Evolutionary conservation across 139 green algal genomes (phyloP), one percentile per base, ranked within the genome.

Genomic region (Klebsormidium nitens): DNA sequence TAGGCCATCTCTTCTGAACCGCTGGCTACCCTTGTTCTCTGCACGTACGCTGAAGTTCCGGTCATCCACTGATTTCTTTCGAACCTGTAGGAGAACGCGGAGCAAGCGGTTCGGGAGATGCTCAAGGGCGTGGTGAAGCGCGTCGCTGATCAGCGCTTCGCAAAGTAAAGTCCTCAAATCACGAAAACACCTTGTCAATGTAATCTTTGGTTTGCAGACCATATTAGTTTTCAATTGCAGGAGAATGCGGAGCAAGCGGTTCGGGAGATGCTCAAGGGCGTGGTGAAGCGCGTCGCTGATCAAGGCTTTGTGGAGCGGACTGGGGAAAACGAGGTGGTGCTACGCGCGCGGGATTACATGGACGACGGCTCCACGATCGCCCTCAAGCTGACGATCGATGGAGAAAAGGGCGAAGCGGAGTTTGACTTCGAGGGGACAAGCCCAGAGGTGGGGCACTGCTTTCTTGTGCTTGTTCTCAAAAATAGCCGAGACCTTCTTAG

Each of bases 361-460:
- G 93, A 98, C 64, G 93, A 98, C 64, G 93, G 93, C 59, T 89
- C 86, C 1, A 78, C 79, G 62, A 93, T 97, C 64, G n/a, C 26
- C 26, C 66, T 84, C 31, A 68, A 29, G 1, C 85, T 97, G 65
- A 95, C 92, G 38, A 90, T 98, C 36, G 85, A 98, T 79, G 73
- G 85, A 1, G 57, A 47, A 0, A 72, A 89, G 2, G 82, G 84
- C 38, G 79, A 37, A 68, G 90, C 77, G 42, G 62, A 87, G 26
- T 96, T 98, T 77, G 91, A 98, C 81, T 98, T 97, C 77, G 84
- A 82, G 17, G 91, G 90, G 42, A 91, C 78, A 46, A 87, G 88
- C 11, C 86, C 84, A 3, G 85, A 97, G 82, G 91, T 97, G 35
- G 14, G 14, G 23, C 23, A 55, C 46, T 23, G 23, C 23, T 55